Evolutionary conservation across 768 basidiomycete genomes (phyloP).

Genomic region (Nevesoporus exiguus): DNA sequence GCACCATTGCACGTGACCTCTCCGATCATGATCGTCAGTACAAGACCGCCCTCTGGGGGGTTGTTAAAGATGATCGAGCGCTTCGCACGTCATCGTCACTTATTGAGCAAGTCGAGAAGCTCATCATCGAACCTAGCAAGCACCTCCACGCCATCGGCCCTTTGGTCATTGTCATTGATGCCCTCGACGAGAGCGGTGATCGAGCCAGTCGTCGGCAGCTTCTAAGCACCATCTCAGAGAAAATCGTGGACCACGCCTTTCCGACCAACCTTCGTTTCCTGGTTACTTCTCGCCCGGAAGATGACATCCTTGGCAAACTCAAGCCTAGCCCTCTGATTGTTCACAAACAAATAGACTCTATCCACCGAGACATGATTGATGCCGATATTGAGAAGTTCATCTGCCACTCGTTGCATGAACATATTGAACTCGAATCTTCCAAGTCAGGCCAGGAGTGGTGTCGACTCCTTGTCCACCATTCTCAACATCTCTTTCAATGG

Average conservation of each 20-base stretch:
- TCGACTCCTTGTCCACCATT: neutral
- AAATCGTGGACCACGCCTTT: too few species aligned
- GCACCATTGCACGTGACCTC: neutral
- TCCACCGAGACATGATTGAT: neutral
- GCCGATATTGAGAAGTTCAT: neutral
- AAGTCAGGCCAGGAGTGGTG: constrained; percentile 6
- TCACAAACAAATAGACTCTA: neutral
- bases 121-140: neutral
- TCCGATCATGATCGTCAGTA: neutral
- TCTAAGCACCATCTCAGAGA: too few species aligned
- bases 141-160: neutral
- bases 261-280: too few species aligned
- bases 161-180: neutral
- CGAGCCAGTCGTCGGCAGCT: too few species aligned
- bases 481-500: neutral
- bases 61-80: neutral
- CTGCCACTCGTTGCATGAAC: neutral
- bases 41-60: neutral
- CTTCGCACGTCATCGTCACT: neutral
- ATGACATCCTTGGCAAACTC: neutral
- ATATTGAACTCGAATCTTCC: neutral
- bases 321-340: neutral
- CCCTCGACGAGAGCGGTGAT: too few species aligned
- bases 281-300: too few species aligned
- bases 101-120: neutral